Conservation (phyloP, 305 asterid species). For the Solanum hybrid region DNA sequence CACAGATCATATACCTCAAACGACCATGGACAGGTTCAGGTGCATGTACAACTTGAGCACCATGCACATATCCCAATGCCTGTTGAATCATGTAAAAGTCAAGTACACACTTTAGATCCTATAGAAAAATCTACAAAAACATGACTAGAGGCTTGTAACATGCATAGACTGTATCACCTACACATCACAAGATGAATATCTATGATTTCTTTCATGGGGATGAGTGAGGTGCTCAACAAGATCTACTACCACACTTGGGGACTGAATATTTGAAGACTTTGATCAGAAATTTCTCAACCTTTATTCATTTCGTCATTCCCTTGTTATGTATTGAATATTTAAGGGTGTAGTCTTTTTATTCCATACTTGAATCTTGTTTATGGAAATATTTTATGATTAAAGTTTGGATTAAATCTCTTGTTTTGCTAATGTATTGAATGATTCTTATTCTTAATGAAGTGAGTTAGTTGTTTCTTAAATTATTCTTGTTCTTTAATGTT, state of each 20-base stretch:
- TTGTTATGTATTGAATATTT: background rate
- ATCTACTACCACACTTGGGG: background rate
- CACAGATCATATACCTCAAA: conserved; percentile 45
- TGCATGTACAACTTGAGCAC: conserved; percentile 80
- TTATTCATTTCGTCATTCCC: background rate
- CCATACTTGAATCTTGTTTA: background rate
- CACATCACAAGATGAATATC: background rate
- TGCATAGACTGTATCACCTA: background rate
- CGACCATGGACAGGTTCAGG: conserved; percentile 94
- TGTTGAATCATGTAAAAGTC: conserved; percentile 15
- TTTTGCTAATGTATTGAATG: background rate
- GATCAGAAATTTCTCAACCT: background rate
- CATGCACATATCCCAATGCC: conserved; percentile 95
- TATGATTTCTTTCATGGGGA: background rate
- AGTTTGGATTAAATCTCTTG: background rate
- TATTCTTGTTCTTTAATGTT: background rate
- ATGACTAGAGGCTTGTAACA: background rate
- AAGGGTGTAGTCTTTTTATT: background rate
- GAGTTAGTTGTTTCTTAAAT: background rate
- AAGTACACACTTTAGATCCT: background rate
- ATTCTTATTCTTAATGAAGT: background rate
- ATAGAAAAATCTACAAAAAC: background rate
- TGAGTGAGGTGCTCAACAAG: background rate
- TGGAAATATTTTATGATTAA: background rate
- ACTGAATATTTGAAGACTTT: background rate